Conservation (phyloP, 257 asterid species). For the Oldenlandia corymbosa region DNA sequence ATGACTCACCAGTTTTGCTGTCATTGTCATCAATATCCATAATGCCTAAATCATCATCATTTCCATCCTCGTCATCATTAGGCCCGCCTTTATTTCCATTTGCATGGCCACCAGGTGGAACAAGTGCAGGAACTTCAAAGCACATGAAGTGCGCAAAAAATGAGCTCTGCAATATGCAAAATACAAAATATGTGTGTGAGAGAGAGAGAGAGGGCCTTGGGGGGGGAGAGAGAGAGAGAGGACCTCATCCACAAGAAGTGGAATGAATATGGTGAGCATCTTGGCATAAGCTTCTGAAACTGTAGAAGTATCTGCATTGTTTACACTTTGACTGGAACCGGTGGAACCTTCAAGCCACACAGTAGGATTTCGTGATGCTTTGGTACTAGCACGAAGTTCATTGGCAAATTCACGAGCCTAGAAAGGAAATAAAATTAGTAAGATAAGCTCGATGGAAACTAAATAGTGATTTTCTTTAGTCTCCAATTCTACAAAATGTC, state of each 20-base stretch:
- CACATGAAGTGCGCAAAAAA: slow-evolving; percentile 97
- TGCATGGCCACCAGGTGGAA: slow-evolving; percentile 56
- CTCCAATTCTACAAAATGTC: not conserved
- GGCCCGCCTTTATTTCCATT: slow-evolving; percentile 47
- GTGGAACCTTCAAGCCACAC: slow-evolving; percentile 87
- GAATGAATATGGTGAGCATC: slow-evolving; percentile 85
- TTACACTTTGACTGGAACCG: slow-evolving; percentile 56
- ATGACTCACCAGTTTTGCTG: slow-evolving; percentile 40
- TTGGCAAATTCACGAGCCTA: slow-evolving; percentile 99
- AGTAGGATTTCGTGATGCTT: slow-evolving; percentile 61
- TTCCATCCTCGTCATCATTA: slow-evolving; percentile 33
- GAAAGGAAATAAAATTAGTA: slow-evolving; percentile 18
- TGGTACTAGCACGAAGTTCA: slow-evolving; percentile 91
- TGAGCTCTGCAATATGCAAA: slow-evolving; percentile 61
- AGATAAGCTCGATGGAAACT: not conserved
- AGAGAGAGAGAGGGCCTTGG: slow-evolving; percentile 11
- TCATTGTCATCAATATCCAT: slow-evolving; percentile 53
- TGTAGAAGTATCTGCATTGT: slow-evolving; percentile 65
- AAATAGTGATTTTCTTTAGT: not conserved
- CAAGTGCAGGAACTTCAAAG: slow-evolving; percentile 83
- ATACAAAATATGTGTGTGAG: slow-evolving; percentile 7
- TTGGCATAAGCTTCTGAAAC: slow-evolving; percentile 82
- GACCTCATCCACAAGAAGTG: slow-evolving; percentile 97
- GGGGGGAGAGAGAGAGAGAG: slow-evolving; percentile 20
- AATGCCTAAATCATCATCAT: slow-evolving; percentile 67